Base-by-base conservation (phyloP, 352 stramenopile species). In the Phytophthora sojae region DNA sequence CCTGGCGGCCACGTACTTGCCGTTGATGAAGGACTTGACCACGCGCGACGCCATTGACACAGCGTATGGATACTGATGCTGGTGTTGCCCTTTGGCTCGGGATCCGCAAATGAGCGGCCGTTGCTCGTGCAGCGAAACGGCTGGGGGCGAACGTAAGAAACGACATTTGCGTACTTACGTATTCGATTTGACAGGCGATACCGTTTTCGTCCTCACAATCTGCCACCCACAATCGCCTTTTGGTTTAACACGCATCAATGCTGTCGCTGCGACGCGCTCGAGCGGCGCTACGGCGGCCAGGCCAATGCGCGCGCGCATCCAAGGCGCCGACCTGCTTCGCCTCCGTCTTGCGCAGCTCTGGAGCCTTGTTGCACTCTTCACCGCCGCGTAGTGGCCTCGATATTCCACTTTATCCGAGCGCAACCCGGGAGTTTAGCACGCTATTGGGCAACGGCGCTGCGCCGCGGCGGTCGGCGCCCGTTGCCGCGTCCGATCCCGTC, bases 11-110 rank as follows among this genome's bases (percentile, higher is more conserved):
- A 89, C 82, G 65, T 78, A 88, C 59, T 84, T 85, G 75, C 88
- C 88, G 61, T 92, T 83, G 63, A 95, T 75, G 79, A 93, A 91
- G n/a, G 83, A 90, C 66, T 88, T 79, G 57, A 92, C 77, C 2
- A 75, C 60, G 23, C 77, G 77, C 9, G 64, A 42, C 8, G 74
- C 61, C 61, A 75, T 47, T 51, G n/a, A 32, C 9, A 59, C 53
- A 23, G 15, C 9, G 39, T 39, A 1, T 21, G 21, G 21, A 21
- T 21, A 21, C 21, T 21, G 21, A 1, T 21, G 21, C 21, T 21
- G 21, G 21, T 39, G 32, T 15, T 39, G 15, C 39, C 11, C 39
- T 19, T 47, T 47, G 35, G 35, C 9, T 15, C 14, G 9, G 35
- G 35, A 44, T 52, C 44, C 19, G 19, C n/a, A 26, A 66, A 51